Evolutionary conservation across 176 grass and related monocot species (phyloP).

Genomic region (Chrysopogon serrulatus): DNA sequence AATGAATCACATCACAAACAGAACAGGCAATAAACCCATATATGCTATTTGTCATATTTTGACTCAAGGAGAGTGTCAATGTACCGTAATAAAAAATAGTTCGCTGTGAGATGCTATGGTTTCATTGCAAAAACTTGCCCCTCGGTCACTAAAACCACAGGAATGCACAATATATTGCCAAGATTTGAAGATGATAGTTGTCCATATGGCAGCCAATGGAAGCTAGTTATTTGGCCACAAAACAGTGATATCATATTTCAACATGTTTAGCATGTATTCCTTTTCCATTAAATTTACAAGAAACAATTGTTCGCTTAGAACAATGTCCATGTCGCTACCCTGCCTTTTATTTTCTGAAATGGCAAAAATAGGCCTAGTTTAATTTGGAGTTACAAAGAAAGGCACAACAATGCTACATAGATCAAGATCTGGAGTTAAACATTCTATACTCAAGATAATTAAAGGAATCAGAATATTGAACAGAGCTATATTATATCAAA

Average conservation of each 20-base stretch:
- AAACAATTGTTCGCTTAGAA: neutral
- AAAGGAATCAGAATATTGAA: neutral
- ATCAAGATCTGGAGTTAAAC: neutral
- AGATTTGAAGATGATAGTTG: neutral
- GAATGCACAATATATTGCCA: neutral
- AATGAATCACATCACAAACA: neutral
- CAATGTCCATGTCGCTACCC: neutral
- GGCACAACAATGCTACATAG: neutral
- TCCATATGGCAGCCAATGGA: neutral
- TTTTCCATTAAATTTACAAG: neutral
- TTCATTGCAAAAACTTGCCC: neutral
- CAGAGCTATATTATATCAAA: neutral
- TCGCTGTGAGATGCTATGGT: neutral
- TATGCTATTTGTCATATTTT: neutral
- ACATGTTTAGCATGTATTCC: neutral
- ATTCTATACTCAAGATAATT: neutral
- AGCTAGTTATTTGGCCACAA: neutral
- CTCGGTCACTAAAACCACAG: neutral
- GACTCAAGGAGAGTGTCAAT: neutral
- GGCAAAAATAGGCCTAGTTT: neutral
- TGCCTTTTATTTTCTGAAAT: neutral
- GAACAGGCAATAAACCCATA: neutral
- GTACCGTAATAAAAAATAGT: neutral
- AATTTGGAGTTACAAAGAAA: neutral
- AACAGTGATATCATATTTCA: neutral